Evolutionary conservation across 2,329 filamentous ascomycete genomes (phyloP).

Genomic region (Passalora sequoiae): DNA sequence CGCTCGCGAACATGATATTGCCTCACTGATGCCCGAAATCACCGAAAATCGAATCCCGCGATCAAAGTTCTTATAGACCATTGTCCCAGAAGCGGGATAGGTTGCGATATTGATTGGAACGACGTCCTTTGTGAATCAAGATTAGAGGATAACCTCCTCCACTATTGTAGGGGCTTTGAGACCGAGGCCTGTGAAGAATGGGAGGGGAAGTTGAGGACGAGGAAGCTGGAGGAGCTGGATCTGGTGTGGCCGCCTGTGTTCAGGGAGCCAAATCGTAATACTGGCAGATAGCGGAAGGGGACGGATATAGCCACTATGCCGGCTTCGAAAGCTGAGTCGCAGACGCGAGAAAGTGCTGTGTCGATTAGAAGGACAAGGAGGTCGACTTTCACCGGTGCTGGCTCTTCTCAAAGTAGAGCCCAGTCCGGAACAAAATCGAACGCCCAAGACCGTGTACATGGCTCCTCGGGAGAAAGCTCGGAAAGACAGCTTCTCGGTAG

Average conservation of each 20-base stretch:
- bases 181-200: slow-evolving; percentile 1
- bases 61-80: slow-evolving; percentile 8
- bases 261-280: slow-evolving; percentile 6
- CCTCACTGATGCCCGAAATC: slow-evolving; percentile 10
- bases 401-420: no score
- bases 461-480: no score
- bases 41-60: slow-evolving; percentile 16
- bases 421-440: no score
- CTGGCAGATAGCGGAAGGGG: slow-evolving; percentile 4
- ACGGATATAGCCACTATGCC: not conserved
- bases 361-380: not conserved
- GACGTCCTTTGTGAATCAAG: slow-evolving; percentile 2
- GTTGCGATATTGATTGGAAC: slow-evolving; percentile 6
- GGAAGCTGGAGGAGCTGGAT: slow-evolving; percentile 9
- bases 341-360: not conserved
- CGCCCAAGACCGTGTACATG: no score
- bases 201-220: not conserved
- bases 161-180: not conserved
- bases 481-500: no score
- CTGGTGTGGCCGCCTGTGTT: slow-evolving; percentile 9
- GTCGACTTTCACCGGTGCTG: not conserved
- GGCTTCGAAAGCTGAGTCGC: not conserved
- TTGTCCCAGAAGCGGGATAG: not conserved
- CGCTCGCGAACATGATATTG: slow-evolving; percentile 17
- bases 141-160: slow-evolving; percentile 1